Conservation (phyloP, 441 rosid species). For the Hura crepitans region DNA sequence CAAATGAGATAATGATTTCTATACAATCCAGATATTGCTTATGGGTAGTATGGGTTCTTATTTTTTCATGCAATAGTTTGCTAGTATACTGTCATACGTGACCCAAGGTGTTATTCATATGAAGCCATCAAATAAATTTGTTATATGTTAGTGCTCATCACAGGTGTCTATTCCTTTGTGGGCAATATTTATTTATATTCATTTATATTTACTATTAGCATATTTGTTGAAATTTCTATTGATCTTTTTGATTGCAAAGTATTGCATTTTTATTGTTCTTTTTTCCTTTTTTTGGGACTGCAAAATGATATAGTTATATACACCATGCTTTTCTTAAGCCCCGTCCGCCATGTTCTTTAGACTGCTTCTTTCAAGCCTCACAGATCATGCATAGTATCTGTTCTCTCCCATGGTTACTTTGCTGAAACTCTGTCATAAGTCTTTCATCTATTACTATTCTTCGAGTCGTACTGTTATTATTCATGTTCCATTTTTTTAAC, state of each 20-base stretch:
- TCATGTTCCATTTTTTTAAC: background rate
- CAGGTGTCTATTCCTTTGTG: background rate
- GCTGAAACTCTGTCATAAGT: background rate
- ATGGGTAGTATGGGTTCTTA: too few species aligned
- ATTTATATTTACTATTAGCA: background rate
- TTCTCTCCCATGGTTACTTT: background rate
- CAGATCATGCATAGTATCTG: background rate
- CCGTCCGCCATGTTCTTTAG: background rate
- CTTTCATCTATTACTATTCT: background rate
- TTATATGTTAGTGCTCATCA: background rate
- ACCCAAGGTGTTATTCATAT: too few species aligned
- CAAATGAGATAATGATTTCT: too few species aligned
- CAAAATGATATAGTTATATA: background rate
- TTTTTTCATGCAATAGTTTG: too few species aligned
- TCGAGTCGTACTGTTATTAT: background rate
- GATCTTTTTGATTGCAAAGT: background rate
- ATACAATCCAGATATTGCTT: too few species aligned
- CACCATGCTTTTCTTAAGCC: background rate
- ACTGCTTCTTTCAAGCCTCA: background rate
- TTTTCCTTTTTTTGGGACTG: background rate
- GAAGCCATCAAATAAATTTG: too few species aligned
- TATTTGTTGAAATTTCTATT: conserved; percentile 5
- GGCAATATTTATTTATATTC: background rate
- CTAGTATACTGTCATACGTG: too few species aligned
- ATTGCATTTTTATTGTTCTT: background rate